These are phyloP conservation scores for Penicillium soppii DNA, from an alignment of 495 filamentous ascomycete genomes.

Conservation along the genomic window DNA sequence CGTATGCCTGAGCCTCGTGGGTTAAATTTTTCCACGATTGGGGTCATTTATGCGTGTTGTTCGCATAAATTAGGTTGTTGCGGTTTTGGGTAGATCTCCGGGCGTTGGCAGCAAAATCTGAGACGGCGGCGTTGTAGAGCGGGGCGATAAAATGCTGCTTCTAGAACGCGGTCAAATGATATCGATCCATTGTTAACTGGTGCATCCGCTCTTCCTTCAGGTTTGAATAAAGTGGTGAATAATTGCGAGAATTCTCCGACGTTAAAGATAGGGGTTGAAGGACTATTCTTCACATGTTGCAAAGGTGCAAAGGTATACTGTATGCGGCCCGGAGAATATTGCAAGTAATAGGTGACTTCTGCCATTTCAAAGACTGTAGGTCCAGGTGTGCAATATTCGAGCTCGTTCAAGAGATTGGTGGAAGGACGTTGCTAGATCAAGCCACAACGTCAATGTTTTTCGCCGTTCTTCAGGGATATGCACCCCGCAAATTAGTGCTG, in stretches of 20 bases:
- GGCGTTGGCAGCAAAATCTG: constrained; percentile 6
- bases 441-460: constrained; percentile 6
- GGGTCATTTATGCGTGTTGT: not conserved
- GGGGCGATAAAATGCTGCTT: constrained; percentile 1
- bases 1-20: not conserved
- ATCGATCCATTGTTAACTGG: not conserved
- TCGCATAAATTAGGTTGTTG: not conserved
- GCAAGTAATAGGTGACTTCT: too few species aligned
- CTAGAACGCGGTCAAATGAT: constrained; percentile 11
- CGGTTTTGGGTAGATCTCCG: constrained; percentile 20
- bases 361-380: too few species aligned
- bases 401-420: not conserved
- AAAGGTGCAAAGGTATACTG: too few species aligned
- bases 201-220: not conserved
- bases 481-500: not conserved
- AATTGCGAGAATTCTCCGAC: not conserved
- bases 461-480: constrained; percentile 2
- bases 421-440: not conserved
- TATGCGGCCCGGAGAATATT: too few species aligned
- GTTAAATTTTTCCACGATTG: constrained; percentile 21
- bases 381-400: not conserved
- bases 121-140: constrained; percentile 15
- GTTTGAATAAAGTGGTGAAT: not conserved
- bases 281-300: not conserved
- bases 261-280: not conserved